Base-by-base conservation (phyloP, 148 eudicot genomes). In the Oxyria digyna region DNA sequence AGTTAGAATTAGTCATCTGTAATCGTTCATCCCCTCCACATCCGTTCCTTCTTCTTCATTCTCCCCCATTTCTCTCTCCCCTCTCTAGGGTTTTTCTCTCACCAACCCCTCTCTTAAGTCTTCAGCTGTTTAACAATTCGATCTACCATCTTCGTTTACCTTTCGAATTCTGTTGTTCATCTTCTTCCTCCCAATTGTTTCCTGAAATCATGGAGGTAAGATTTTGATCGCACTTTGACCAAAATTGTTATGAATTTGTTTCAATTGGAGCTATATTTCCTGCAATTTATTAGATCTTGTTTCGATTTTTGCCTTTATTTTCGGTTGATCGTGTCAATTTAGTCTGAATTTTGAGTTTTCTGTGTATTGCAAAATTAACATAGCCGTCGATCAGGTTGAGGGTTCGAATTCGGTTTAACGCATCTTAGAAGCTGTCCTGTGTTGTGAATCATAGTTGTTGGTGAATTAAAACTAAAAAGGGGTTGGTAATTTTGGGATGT, bases 61-160 rank as follows among this genome's bases (percentile, higher is more conserved):
- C 64, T 42, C 46, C 20, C 17, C 10, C 45, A 35, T 43, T 27
- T 35, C 68, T 38, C 48, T 3, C 52, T 27, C 46, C 62, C 67
- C 57, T 72, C 48, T 69, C 73, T 76, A 79, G 77, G 82, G 82
- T 79, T 79, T 76, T 66, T 37, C 42, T 48, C 54, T 8, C 71
- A 70, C 59, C 52, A 32, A 46, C 59, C 31, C 3, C 23, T n/a
- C 55, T 41, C 12, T 18, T 5, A 21, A 5, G 17, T 41, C 13
- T 59, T n/a, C 17, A 31, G 72, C 63, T 46, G 13, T 62, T 23
- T 24, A 27, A 1, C 41, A 33, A 23, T n/a, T 55, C 23, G 17
- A 6, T 49, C 71, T 37, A 54, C 74, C 27, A 40, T 74, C 68
- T 18, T 59, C 45, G 43, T 49, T 59, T 27, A 29, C 14, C 65